phyloP scores from a whole-genome alignment of 208 protist species.

The Leishmania arabica region DNA sequence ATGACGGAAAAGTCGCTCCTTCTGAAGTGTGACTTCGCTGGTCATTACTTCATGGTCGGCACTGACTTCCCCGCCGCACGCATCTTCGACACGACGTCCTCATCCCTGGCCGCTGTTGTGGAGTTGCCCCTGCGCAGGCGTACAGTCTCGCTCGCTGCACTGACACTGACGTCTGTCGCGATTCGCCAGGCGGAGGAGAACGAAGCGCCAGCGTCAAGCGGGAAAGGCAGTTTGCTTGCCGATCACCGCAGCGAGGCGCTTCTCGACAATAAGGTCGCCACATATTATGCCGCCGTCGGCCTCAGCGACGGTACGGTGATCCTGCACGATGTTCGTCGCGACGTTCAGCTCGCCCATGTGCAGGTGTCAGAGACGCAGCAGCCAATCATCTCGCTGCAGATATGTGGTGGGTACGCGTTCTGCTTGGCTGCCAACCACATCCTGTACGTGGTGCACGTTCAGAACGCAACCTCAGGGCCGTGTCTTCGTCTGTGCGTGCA shows the following conservation, averaged over 20 bases:
- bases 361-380: conserved; percentile 70
- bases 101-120: conserved; percentile 49
- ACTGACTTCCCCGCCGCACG: conserved; percentile 81
- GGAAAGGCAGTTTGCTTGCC: not conserved
- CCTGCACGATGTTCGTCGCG: conserved; percentile 63
- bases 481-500: conserved; percentile 45
- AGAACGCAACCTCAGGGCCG: conserved; percentile 25
- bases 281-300: conserved; percentile 61
- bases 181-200: conserved; percentile 20
- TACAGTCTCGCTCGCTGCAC: conserved; percentile 41
- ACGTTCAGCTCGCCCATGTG: conserved; percentile 51
- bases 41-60: conserved; percentile 67
- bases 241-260: conserved; percentile 13
- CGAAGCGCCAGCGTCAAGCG: not conserved
- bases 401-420: conserved; percentile 50
- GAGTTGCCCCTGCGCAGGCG: conserved; percentile 49
- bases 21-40: conserved; percentile 53
- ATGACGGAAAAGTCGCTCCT: conserved; percentile 83
- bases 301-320: conserved; percentile 81
- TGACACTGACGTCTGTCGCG: conserved; percentile 69
- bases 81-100: conserved; percentile 77
- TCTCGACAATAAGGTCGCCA: conserved; percentile 19
- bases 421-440: conserved; percentile 50
- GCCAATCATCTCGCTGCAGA: conserved; percentile 47
- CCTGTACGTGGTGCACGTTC: conserved; percentile 51